These are phyloP conservation scores for Babesia divergens DNA, from an alignment of 169 alveolate species.

Conservation along the genomic window DNA sequence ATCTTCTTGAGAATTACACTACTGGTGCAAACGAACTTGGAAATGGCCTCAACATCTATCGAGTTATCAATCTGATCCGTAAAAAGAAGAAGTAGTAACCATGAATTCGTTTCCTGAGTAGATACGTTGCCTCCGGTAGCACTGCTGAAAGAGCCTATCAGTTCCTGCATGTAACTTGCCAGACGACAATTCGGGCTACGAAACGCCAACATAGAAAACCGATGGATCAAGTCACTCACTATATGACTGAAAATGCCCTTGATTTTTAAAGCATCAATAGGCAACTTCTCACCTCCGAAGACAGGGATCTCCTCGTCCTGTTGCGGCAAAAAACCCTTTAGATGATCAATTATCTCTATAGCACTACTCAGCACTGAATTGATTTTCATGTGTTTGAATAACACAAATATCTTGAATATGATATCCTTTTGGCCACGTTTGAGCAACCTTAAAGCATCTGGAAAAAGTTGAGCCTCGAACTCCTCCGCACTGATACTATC, in stretches of 20 bases:
- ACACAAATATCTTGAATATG: neutral
- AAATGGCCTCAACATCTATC: neutral
- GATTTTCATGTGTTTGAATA: neutral
- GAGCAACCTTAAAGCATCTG: conserved; percentile 11
- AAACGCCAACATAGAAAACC: conserved; percentile 1
- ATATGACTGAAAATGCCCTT: neutral
- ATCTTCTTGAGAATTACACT: conserved; percentile 6
- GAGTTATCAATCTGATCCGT: neutral
- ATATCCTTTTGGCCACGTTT: conserved; percentile 20
- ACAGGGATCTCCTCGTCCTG: neutral
- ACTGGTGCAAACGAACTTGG: neutral
- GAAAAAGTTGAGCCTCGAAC: neutral
- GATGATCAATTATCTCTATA: neutral
- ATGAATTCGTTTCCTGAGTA: neutral
- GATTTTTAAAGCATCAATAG: neutral
- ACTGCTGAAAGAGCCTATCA: neutral
- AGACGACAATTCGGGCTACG: neutral
- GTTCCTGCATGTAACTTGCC: neutral
- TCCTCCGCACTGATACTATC: conserved; percentile 4
- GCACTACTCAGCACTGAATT: neutral
- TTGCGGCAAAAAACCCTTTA: neutral
- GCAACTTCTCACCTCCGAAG: conserved; percentile 4
- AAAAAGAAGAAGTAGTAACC: neutral
- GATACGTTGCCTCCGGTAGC: neutral
- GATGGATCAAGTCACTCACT: conserved; percentile 20